Evolutionary conservation across 1,139 yeast genomes (phyloP).

Genomic region (Pichia sp.): DNA sequence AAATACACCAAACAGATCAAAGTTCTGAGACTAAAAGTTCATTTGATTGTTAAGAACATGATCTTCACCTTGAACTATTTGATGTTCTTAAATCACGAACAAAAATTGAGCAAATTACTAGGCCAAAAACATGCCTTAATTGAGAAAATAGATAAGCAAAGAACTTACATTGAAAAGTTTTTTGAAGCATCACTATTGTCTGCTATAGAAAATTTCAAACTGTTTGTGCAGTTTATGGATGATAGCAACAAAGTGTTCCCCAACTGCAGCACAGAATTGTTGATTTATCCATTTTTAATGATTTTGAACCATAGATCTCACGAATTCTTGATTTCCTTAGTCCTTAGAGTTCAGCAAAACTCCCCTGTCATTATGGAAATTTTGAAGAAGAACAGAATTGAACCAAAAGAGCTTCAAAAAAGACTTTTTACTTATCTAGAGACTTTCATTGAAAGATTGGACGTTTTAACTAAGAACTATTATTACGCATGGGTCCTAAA

Average conservation of each 20-base stretch:
- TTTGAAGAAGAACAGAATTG: slow-evolving; percentile 31
- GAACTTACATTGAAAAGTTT: slow-evolving; percentile 30
- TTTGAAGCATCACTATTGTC: slow-evolving; percentile 32
- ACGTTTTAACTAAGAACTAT: slow-evolving; percentile 30
- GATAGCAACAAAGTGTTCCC: slow-evolving; percentile 27
- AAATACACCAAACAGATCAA: slow-evolving; percentile 26
- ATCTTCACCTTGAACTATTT: slow-evolving; percentile 45
- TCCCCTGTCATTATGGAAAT: slow-evolving; percentile 33
- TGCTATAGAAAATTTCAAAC: slow-evolving; percentile 34
- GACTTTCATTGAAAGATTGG: slow-evolving; percentile 32
- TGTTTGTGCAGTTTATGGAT: slow-evolving; percentile 32
- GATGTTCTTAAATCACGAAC: slow-evolving; percentile 44
- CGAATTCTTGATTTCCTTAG: slow-evolving; percentile 49
- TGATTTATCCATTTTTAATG: slow-evolving; percentile 44
- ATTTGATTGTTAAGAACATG: slow-evolving; percentile 40
- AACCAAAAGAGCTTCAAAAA: slow-evolving; percentile 30
- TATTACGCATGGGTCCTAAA: slow-evolving; percentile 36
- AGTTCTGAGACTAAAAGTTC: slow-evolving; percentile 30
- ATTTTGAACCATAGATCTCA: slow-evolving; percentile 48
- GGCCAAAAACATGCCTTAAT: slow-evolving; percentile 29
- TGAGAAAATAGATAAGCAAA: slow-evolving; percentile 30
- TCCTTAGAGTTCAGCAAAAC: slow-evolving; percentile 38
- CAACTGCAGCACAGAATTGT: slow-evolving; percentile 37
- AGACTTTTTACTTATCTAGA: slow-evolving; percentile 32
- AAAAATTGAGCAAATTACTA: slow-evolving; percentile 30